phyloP scores from a whole-genome alignment of 2,329 filamentous ascomycete species.

The Fusarium torulosum region DNA sequence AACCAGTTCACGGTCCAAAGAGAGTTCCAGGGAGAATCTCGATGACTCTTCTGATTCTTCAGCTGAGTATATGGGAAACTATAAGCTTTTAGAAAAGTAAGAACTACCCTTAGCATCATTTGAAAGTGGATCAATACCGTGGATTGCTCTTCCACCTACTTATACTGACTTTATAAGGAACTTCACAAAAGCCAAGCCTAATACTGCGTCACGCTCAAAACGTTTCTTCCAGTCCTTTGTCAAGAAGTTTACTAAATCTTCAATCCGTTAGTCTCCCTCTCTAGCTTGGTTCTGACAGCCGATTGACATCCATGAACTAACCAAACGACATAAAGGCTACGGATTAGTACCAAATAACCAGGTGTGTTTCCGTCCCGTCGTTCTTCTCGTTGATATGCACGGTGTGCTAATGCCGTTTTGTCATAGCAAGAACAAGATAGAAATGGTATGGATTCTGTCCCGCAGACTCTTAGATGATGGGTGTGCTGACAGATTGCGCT shows the following conservation, averaged over 20 bases:
- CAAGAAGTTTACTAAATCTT: slow-evolving; percentile 41
- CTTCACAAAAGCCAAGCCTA: neutral
- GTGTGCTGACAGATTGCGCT: slow-evolving; percentile 24
- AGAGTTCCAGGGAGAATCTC: slow-evolving; percentile 10
- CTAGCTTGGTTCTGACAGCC: neutral
- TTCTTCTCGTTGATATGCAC: too few relatives aligned
- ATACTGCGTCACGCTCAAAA: slow-evolving; percentile 36
- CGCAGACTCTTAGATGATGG: neutral
- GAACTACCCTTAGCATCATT: neutral
- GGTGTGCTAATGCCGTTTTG: slow-evolving; percentile 19
- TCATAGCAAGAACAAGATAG: slow-evolving; percentile 44
- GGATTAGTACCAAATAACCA: slow-evolving; percentile 40
- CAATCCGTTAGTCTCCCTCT: slow-evolving; percentile 34
- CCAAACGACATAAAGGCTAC: slow-evolving; percentile 27
- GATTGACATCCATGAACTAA: slow-evolving; percentile 13
- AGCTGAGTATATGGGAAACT: slow-evolving; percentile 36
- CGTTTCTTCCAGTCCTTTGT: slow-evolving; percentile 42
- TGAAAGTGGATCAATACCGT: too few relatives aligned
- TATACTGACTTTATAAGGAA: slow-evolving; percentile 25
- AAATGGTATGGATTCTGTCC: slow-evolving; percentile 36
- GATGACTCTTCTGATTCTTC: slow-evolving; percentile 43
- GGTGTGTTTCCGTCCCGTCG: slow-evolving; percentile 15
- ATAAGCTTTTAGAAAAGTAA: slow-evolving; percentile 37
- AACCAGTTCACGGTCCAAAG: slow-evolving; percentile 13
- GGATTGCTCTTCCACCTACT: neutral